phyloP scores from a whole-genome alignment of 2,329 filamentous ascomycete genomes.

The Curvularia sp. region DNA sequence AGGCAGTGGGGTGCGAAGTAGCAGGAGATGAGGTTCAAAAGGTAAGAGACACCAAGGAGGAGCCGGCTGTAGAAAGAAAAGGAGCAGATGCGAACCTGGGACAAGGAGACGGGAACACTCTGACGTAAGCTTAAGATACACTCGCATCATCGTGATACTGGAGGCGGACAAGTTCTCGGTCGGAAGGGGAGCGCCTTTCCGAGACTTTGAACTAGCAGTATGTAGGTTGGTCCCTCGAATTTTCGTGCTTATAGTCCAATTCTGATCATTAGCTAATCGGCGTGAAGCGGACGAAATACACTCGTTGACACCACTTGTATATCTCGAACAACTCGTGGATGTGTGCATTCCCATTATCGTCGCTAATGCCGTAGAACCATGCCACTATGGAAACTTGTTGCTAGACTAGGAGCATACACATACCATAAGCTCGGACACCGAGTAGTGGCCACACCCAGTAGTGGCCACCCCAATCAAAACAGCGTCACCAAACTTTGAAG shows the following conservation, averaged over 20 bases:
- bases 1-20: conserved; percentile 37
- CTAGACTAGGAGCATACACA: background rate
- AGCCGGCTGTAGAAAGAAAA: conserved; percentile 8
- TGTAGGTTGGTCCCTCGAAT: background rate
- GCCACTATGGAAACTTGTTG: background rate
- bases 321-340: background rate
- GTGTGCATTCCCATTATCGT: background rate
- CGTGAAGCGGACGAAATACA: background rate
- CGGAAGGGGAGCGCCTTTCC: background rate
- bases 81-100: conserved; percentile 1
- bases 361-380: background rate
- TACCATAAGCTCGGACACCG: no score
- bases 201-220: background rate
- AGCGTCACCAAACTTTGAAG: no score
- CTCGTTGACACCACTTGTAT: background rate
- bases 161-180: background rate
- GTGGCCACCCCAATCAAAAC: no score
- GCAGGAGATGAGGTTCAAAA: conserved; percentile 25
- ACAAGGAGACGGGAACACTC: background rate
- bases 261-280: background rate
- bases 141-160: background rate
- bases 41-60: conserved; percentile 19
- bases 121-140: background rate
- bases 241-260: background rate
- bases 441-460: no score